Evolutionary conservation across 176 grass and related monocot genomes (phyloP), one percentile per base, ranked within the genome.

Genomic region (Chloris gayana): DNA sequence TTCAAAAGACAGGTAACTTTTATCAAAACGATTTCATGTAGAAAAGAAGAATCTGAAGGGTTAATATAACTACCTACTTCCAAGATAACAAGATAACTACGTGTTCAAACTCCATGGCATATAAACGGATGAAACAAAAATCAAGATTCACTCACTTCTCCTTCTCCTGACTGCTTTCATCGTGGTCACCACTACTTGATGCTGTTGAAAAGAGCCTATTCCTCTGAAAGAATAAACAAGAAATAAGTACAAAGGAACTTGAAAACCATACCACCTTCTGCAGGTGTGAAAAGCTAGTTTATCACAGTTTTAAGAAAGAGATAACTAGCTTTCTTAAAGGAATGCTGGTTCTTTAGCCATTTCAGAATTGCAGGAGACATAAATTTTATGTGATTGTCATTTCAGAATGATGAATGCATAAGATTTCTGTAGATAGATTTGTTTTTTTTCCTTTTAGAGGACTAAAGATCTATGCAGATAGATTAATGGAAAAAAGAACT

Each of bases 191-290:
- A 60, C 46, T 76, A n/a, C 73, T 74, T 62, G 85, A 18, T 33
- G 78, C 27, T 1, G 86, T 91, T 44, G 86, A 91, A 61, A 91
- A 91, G 9, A 88, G 78, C 30, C 50, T 61, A 59, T 47, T 75
- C 44, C 78, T 88, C 89, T 88, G 70, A 82, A 82, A 88, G 41
- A 21, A 80, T 4, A 70, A 26, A 59, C 6, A 44, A 33, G 6
- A 25, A 66, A 37, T 29, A 8, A 50, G 14, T 38, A 76, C 1
- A 60, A 4, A 58, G 19, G 47, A 27, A 76, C 22, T 24, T 44
- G 14, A 57, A 21, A 64, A 65, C 0, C 0, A 53, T 60, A 77
- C 15, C 33, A 47, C 61, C 5, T 29, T 71, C 65, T 54, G 27
- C 21, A 80, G 15, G 66, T 50, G 38, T 3, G 67, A 31, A 26